A percentile compares a stretch with the other conserved stretches of the same genome.
Conservation (phyloP, 192 early-diverging fungal species). For the Gamsiella multidivaricata region DNA sequence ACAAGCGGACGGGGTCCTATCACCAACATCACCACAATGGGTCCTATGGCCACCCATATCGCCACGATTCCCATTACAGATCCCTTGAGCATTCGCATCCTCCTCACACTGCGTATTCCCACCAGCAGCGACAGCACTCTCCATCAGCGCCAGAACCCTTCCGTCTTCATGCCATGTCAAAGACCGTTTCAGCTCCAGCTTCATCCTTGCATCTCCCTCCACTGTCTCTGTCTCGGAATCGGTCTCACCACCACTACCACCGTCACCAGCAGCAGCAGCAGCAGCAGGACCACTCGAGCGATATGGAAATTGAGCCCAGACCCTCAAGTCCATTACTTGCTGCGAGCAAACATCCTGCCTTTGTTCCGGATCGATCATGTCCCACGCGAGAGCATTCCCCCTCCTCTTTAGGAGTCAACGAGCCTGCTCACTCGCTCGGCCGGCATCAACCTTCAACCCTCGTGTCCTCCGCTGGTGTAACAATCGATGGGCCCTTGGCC, state of each 20-base stretch:
- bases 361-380: not conserved
- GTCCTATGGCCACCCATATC: not conserved
- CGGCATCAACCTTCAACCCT: not conserved
- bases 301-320: conserved; percentile 1
- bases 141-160: not conserved
- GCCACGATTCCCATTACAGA: not conserved
- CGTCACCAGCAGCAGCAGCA: not conserved
- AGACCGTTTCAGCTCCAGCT: conserved; percentile 41
- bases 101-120: not conserved
- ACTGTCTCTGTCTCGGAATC: too few relatives aligned
- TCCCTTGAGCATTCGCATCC: too few relatives aligned
- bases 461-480: not conserved
- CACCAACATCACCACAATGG: not conserved
- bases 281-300: not conserved
- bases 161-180: conserved; percentile 25
- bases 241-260: not conserved
- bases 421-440: not conserved
- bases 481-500: not conserved
- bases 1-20: not conserved
- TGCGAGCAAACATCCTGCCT: not conserved
- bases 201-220: conserved; percentile 5
- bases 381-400: not conserved
- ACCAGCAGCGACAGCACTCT: not conserved
- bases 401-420: not conserved
- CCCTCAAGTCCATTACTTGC: not conserved